These are phyloP conservation scores for Vitellaria paradoxa DNA, from an alignment of 179 eudicot genomes.

Conservation along the genomic window DNA sequence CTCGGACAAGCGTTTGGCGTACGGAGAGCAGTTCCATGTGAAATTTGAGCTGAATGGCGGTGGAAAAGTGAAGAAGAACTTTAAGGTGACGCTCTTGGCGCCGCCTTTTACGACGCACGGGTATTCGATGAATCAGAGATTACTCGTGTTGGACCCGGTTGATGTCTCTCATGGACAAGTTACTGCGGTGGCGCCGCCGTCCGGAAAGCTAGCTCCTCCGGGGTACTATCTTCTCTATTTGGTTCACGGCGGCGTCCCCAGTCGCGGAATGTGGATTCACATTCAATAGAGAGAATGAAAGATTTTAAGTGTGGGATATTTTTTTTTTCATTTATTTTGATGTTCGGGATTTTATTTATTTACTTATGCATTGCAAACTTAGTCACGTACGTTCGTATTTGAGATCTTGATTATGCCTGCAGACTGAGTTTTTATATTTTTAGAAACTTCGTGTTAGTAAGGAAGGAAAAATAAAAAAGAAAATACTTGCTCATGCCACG, in stretches of 20 bases:
- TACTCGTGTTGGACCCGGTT: constrained; percentile 40
- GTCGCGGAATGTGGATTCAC: constrained; percentile 68
- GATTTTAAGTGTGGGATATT: no score
- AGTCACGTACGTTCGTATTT: no score
- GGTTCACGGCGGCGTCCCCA: constrained; percentile 62
- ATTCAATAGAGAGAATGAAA: constrained; percentile 2
- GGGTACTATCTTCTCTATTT: constrained; percentile 72
- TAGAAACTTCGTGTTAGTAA: no score
- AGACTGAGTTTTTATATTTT: no score
- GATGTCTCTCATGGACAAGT: constrained; percentile 11
- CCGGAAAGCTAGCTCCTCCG: constrained; percentile 63
- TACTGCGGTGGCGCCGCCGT: constrained; percentile 50
- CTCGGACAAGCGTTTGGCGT: constrained; percentile 19
- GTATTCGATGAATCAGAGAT: constrained; percentile 60
- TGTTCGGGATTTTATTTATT: no score
- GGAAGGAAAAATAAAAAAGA: no score
- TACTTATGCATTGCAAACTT: no score
- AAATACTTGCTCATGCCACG: no score
- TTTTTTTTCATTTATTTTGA: no score
- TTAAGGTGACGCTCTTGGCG: constrained; percentile 49
- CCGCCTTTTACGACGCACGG: constrained; percentile 90
- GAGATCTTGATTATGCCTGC: no score
- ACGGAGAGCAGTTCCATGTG: constrained; percentile 34
- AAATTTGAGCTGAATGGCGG: constrained; percentile 22
- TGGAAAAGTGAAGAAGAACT: constrained; percentile 3